These are phyloP conservation scores for Dendrobium officinale DNA, from an alignment of 106 monocot species.

Conservation along the genomic window DNA sequence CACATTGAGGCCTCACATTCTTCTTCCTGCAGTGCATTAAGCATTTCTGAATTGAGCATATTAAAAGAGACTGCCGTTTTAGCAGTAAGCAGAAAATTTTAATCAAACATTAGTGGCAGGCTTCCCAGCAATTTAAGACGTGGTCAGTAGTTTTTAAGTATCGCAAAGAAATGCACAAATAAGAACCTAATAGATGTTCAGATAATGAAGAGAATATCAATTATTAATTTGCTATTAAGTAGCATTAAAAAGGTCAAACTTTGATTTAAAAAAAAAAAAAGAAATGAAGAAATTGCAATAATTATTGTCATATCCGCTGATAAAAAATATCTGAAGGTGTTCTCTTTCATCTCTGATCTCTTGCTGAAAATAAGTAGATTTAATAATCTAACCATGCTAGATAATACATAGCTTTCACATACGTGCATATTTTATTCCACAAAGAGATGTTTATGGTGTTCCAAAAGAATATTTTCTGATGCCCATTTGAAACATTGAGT, in stretches of 20 bases:
- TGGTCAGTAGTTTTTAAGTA: not conserved
- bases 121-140: not conserved
- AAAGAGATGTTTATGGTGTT: not conserved
- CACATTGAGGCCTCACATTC: conserved; percentile 47
- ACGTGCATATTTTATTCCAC: not conserved
- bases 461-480: not conserved
- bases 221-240: not conserved
- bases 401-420: not conserved
- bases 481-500: not conserved
- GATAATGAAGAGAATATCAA: not conserved
- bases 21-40: conserved; percentile 36
- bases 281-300: not conserved
- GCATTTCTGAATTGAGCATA: conserved; percentile 35
- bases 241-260: not conserved
- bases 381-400: not conserved
- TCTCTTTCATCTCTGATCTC: not conserved
- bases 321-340: not conserved
- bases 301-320: not conserved
- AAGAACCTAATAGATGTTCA: not conserved
- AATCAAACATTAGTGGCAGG: not conserved
- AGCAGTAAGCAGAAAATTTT: not conserved
- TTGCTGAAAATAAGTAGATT: not conserved
- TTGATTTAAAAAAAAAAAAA: not conserved
- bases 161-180: not conserved
- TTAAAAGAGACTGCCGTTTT: not conserved